phyloP scores from a whole-genome alignment of 805 yeast genomes.

The Cyberlindnera xylosilytica region DNA sequence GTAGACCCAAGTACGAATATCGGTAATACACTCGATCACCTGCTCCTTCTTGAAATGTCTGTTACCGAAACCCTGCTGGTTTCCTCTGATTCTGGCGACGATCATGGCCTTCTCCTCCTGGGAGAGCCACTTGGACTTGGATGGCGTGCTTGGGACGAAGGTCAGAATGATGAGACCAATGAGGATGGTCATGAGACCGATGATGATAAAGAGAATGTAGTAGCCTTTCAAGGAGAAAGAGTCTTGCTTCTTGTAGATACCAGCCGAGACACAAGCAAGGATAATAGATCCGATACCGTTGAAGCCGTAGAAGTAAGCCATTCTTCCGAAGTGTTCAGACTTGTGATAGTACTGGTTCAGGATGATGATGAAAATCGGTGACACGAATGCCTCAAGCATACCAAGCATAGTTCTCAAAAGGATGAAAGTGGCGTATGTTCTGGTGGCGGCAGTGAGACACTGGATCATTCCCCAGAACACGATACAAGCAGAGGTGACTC shows the following conservation, averaged over 20 bases:
- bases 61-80: conserved; percentile 44
- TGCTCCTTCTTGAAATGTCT: conserved; percentile 36
- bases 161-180: conserved; percentile 39
- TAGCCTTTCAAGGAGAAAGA: conserved; percentile 41
- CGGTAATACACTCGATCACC: conserved; percentile 28
- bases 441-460: conserved; percentile 37
- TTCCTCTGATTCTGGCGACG: conserved; percentile 42
- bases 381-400: conserved; percentile 41
- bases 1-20: conserved; percentile 39
- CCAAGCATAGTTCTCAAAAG: conserved; percentile 47
- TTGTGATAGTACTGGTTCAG: conserved; percentile 21
- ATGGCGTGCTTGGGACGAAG: conserved; percentile 48
- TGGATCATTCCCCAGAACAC: conserved; percentile 47
- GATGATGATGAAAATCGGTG: conserved; percentile 26
- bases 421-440: conserved; percentile 43
- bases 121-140: conserved; percentile 35
- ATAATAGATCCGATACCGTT: conserved; percentile 36
- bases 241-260: conserved; percentile 26
- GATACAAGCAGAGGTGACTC: conserved; percentile 38
- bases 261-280: conserved; percentile 47
- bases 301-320: conserved; percentile 29
- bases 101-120: conserved; percentile 39
- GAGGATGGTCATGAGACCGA: conserved; percentile 50
- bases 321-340: conserved; percentile 31
- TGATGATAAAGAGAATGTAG: conserved; percentile 49